A percentile compares a stretch with the other conserved stretches of the same genome.
Conservation (phyloP, 345 rosid genomes). For the Hypericum androsaemum region DNA sequence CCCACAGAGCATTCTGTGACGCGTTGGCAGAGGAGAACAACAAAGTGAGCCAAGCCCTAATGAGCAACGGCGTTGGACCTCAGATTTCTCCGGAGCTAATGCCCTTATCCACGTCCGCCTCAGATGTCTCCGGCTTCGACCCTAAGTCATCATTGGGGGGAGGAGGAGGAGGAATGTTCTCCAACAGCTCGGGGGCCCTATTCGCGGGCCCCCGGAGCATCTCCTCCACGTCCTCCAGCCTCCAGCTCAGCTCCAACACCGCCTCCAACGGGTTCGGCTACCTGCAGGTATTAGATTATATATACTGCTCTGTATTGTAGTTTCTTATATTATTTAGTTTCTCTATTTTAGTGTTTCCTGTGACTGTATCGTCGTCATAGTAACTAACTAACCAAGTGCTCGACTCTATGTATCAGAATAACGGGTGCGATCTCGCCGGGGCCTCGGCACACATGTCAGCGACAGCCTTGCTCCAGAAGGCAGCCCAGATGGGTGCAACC, state of each 20-base stretch:
- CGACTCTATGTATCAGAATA: no score
- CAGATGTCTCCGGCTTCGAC: constrained; percentile 34
- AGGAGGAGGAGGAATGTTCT: constrained; percentile 39
- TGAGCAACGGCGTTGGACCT: constrained; percentile 11
- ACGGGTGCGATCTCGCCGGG: constrained; percentile 24
- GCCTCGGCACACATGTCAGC: constrained; percentile 51
- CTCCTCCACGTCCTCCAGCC: constrained; percentile 39
- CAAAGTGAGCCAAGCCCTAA: constrained; percentile 51
- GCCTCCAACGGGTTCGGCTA: constrained; percentile 34
- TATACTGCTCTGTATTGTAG: no score
- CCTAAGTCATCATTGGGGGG: constrained; percentile 31
- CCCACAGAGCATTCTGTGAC: constrained; percentile 68
- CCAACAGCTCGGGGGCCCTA: constrained; percentile 38
- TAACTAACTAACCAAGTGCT: no score
- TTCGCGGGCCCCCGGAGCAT: constrained; percentile 35
- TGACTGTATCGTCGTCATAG: no score
- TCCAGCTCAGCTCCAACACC: constrained; percentile 43
- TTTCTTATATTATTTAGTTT: no score
- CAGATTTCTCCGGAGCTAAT: constrained; percentile 28
- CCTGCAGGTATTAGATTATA: no score
- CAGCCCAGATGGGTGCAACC: constrained; percentile 66
- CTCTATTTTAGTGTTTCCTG: no score
- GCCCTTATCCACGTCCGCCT: constrained; percentile 17
- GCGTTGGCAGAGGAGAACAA: constrained; percentile 67
- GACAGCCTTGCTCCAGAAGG: constrained; percentile 53